Percentiles rank a stretch among this genome's conserved stretches.
phyloP scores from a whole-genome alignment of 768 basidiomycete species.

The Coprinopsis strossmayeri region DNA sequence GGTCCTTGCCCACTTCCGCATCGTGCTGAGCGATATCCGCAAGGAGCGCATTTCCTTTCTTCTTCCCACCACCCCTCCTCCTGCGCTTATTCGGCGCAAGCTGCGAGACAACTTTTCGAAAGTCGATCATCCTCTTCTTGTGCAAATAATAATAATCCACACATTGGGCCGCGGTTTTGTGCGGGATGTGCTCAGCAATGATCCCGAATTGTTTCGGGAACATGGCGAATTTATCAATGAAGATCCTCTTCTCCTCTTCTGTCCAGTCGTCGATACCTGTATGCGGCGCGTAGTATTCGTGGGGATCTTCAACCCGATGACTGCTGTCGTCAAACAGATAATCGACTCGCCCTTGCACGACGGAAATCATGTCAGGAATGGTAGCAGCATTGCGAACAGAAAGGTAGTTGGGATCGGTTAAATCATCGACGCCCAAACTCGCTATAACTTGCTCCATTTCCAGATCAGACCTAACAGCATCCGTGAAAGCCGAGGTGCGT shows the following conservation, averaged over 20 bases:
- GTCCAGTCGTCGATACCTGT: constrained; percentile 87
- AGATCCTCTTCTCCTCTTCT: constrained; percentile 70
- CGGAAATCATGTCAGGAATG: constrained; percentile 87
- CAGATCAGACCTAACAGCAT: constrained; percentile 88
- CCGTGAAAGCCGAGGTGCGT: constrained; percentile 71
- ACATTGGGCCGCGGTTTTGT: constrained; percentile 86
- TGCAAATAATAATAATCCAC: constrained; percentile 92
- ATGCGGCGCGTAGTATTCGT: constrained; percentile 65
- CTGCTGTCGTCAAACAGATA: constrained; percentile 82
- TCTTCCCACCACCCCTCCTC: constrained; percentile 57
- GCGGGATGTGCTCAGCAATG: constrained; percentile 71
- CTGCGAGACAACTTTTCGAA: constrained; percentile 66
- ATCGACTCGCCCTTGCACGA: constrained; percentile 52
- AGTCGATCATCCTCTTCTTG: constrained; percentile 85
- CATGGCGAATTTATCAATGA: constrained; percentile 74
- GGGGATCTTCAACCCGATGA: constrained; percentile 68
- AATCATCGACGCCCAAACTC: constrained; percentile 86
- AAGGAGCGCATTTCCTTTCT: constrained; percentile 76
- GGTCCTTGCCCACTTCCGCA: constrained; percentile 38
- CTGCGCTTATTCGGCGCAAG: constrained; percentile 62
- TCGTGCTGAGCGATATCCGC: constrained; percentile 79
- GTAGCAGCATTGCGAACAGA: constrained; percentile 77
- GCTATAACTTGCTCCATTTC: constrained; percentile 98
- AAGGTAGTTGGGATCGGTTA: constrained; percentile 88
- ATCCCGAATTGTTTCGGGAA: constrained; percentile 95